Evolutionary conservation across 164 flowering plant species (phyloP), one percentile per base, ranked within the genome.

Genomic region (Paratinospora sagittata): DNA sequence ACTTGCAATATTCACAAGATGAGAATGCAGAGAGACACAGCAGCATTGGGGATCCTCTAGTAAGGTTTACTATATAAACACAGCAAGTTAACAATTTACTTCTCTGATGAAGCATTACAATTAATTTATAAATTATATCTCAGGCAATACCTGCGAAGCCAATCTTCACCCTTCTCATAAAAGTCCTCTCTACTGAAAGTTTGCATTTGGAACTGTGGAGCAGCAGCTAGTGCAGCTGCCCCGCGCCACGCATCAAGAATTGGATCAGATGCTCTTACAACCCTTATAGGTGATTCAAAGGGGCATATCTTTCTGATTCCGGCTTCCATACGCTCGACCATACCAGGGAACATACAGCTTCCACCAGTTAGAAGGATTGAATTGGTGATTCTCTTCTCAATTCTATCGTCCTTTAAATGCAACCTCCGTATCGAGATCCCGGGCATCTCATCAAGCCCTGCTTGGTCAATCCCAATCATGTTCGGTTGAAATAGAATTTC

Each of bases 171-270:
- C 70, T 88, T 88, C 80, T 95, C 96, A 64, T 84, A 81, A 79
- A 86, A 94, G 81, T 94, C 97, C 82, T 72, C 78, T 79, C 78
- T 85, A 70, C 76, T 89, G 70, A 95, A 88, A 8, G 91, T 87
- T 74, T 89, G 97, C 74, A 76, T 63, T 0, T 74, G 75, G 75
- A 94, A 94, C 13, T 68, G 82, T 43, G 69, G 27, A 4, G 85
- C 41, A 72, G 93, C 77, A 67, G 98, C 97, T 82, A 78, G 86
- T 39, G 77, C 69, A 72, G 98, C 77, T 55, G 97, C 98, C 8
- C 97, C 98, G 3, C 90, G 90, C 98, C 98, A 94, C 27, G 97
- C 97, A 81, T 94, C 97, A 57, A 85, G 80, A 77, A 90, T 70
- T 4, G 98, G 96, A 80, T 94, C 90, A 14, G 81, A 75, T 19